A percentile compares a stretch with the other conserved stretches of the same genome.
phyloP scores from a whole-genome alignment of 2,329 filamentous ascomycete genomes.

The Cadophora luteo-olivacea region DNA sequence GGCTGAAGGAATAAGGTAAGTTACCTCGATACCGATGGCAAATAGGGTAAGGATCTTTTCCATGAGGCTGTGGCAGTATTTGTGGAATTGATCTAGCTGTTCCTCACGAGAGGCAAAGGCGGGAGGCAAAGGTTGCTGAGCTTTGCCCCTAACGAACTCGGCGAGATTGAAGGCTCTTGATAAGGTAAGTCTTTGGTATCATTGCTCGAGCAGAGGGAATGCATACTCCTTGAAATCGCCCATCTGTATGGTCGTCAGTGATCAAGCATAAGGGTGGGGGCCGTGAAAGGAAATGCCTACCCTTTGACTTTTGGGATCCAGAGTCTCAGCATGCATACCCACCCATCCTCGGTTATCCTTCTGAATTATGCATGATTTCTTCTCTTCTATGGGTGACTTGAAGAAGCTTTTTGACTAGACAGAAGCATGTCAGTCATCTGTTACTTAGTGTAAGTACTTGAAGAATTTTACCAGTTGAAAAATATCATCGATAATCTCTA shows the following conservation, averaged over 20 bases:
- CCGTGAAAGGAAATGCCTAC: slow-evolving; percentile 60
- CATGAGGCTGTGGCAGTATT: slow-evolving; percentile 75
- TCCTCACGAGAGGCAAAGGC: slow-evolving; percentile 65
- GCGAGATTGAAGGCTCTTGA: slow-evolving; percentile 89
- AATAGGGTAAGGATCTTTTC: slow-evolving; percentile 77
- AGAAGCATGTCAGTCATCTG: neutral
- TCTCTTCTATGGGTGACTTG: slow-evolving; percentile 71
- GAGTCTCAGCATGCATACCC: slow-evolving; percentile 83
- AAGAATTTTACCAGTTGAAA: slow-evolving; percentile 71
- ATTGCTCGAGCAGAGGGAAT: neutral
- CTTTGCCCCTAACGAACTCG: slow-evolving; percentile 69
- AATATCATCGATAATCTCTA: slow-evolving; percentile 68
- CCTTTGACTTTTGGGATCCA: slow-evolving; percentile 84
- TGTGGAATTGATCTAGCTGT: slow-evolving; percentile 70
- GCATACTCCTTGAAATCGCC: slow-evolving; percentile 88
- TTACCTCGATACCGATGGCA: slow-evolving; percentile 74
- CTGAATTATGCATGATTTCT: slow-evolving; percentile 75
- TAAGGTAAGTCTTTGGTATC: slow-evolving; percentile 14
- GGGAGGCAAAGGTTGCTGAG: slow-evolving; percentile 78
- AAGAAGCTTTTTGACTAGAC: slow-evolving; percentile 76
- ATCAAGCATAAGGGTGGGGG: neutral
- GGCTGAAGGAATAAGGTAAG: neutral
- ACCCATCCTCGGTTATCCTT: slow-evolving; percentile 87
- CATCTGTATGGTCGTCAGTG: slow-evolving; percentile 53
- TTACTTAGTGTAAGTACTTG: neutral